phyloP scores from a whole-genome alignment of 1,284 basidiomycete genomes.

The Trichosporon asahii region DNA sequence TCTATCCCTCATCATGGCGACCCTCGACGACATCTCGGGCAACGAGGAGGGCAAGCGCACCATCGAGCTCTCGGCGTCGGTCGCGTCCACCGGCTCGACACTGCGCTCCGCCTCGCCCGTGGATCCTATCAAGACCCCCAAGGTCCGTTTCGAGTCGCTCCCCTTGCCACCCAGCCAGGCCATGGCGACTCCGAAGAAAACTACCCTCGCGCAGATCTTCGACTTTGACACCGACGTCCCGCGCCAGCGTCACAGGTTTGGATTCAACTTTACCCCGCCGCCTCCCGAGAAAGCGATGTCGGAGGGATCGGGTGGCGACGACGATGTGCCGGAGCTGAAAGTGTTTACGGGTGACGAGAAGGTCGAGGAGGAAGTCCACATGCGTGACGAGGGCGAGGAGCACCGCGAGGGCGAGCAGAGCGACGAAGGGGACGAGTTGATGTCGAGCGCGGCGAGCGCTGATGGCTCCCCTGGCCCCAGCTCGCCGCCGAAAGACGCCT shows the following conservation, averaged over 20 bases:
- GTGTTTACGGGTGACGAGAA: neutral
- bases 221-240: neutral
- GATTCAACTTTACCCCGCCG: neutral
- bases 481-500: neutral
- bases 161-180: neutral
- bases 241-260: neutral
- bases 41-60: neutral
- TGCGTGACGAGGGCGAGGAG: neutral
- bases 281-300: neutral
- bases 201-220: slow-evolving; percentile 4
- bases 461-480: neutral
- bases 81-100: neutral
- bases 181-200: neutral
- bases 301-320: neutral
- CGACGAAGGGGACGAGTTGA: neutral
- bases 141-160: neutral
- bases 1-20: neutral
- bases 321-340: neutral
- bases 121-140: neutral
- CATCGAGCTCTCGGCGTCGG: neutral
- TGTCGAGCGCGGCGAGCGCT: neutral
- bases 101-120: neutral
- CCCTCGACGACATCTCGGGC: neutral
- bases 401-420: neutral
- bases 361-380: no score